Base-by-base conservation (phyloP, 1,284 basidiomycete species). In the Neonothopanus nambi region DNA sequence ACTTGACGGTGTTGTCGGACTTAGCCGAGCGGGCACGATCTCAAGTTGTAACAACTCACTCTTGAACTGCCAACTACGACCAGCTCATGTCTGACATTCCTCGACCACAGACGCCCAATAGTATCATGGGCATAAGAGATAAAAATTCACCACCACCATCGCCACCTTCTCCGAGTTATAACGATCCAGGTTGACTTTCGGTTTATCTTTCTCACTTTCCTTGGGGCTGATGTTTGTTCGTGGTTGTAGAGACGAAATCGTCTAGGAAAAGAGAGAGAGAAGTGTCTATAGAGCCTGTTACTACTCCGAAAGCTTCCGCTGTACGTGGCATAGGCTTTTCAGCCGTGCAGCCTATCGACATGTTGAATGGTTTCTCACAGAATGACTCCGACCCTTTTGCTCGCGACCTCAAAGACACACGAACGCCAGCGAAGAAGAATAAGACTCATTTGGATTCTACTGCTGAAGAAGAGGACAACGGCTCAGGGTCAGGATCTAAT, bases 371-470 rank as follows among this genome's bases (percentile, higher is more conserved):
- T 52, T 40, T 43, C 54, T 30, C 37, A 28, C 64, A 86, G 82
- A 79, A 84, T 48, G 61, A 67, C 60, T 77, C 74, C 66, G 55
- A 23, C 21, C 45, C 49, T 42, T 65, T 36, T 54, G 61, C 23
- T 54, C 62, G 53, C 67, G 71, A 57, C 12, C 9, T 21, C 21
- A 18, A 45, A 52, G 38, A 80, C 45, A 70, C 73, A 41, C 75
- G 74, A 21, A 76, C 80, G 12, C 84, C 84, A 2, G 78, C 82
- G 28, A 90, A 90, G 78, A 90, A 88, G 76, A 89, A 89, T 62
- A 75, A 84, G 47, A 73, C 79, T 8, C 70, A 78, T 21, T 73
- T 89, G 44, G 84, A 80, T 57, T 64, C 80, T 28, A 83, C 85
- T 5, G 71, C 74, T 30, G 79, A 84, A 56, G 85, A 89, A 66